These are phyloP conservation scores for Centella asiatica DNA, from an alignment of 129 eudicot genomes.

Conservation along the genomic window DNA sequence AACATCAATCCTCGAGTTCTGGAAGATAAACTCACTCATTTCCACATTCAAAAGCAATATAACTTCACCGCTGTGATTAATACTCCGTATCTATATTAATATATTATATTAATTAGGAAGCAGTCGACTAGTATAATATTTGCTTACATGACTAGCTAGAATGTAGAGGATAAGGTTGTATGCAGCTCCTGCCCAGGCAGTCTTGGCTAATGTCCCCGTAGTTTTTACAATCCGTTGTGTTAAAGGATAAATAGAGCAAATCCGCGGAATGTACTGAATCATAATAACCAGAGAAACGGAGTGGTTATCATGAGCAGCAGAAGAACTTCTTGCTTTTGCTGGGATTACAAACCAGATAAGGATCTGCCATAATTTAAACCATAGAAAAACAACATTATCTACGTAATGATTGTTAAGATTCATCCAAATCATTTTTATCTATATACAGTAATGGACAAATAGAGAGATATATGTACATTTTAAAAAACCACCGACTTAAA, in stretches of 20 bases:
- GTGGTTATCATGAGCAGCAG: constrained; percentile 52
- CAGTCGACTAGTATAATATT: neutral
- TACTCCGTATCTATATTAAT: neutral
- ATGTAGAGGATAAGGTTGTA: constrained; percentile 69
- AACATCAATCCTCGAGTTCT: too few relatives aligned
- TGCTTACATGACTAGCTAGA: constrained; percentile 88
- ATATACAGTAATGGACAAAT: too few relatives aligned
- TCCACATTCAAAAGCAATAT: constrained; percentile 6
- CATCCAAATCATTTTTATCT: too few relatives aligned
- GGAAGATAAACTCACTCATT: too few relatives aligned
- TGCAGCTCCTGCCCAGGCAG: constrained; percentile 81
- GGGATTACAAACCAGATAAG: constrained; percentile 65
- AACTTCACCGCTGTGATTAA: neutral
- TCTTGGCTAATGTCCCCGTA: constrained; percentile 69
- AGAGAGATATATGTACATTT: too few relatives aligned
- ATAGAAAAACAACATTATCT: constrained; percentile 8
- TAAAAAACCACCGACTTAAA: too few relatives aligned
- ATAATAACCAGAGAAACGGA: constrained; percentile 58
- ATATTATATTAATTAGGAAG: too few relatives aligned
- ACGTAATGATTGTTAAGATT: too few relatives aligned
- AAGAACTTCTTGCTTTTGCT: constrained; percentile 18
- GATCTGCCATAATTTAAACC: constrained; percentile 34
- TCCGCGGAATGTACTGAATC: constrained; percentile 72
- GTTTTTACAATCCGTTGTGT: constrained; percentile 57
- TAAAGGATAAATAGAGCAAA: constrained; percentile 67